phyloP scores from a whole-genome alignment of 805 yeast genomes.

The Wickerhamomyces ciferrii region DNA sequence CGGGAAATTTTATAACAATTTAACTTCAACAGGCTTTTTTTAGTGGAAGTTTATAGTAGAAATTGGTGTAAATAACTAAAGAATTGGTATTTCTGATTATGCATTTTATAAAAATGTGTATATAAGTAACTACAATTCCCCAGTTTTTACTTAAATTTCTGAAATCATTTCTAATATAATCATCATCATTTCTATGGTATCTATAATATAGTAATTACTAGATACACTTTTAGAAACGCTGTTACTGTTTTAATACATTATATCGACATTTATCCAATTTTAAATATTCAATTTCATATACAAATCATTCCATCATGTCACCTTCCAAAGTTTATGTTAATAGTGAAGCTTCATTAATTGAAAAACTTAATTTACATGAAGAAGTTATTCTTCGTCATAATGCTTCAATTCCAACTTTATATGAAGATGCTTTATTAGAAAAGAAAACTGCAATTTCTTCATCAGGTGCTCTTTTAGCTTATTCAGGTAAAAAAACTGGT shows the following conservation, averaged over 20 bases:
- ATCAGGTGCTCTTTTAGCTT: constrained; percentile 93
- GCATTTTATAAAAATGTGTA: not conserved
- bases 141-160: not conserved
- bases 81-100: not conserved
- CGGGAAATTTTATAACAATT: not conserved
- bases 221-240: not conserved
- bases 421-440: constrained; percentile 92
- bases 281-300: not conserved
- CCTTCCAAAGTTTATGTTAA: constrained; percentile 19
- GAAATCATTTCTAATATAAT: not conserved
- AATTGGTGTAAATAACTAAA: not conserved
- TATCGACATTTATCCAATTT: not conserved
- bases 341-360: constrained; percentile 16
- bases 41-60: too few species aligned
- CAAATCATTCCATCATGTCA: constrained; percentile 13
- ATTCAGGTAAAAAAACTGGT: constrained; percentile 94
- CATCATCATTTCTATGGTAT: not conserved
- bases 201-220: not conserved
- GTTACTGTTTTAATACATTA: not conserved
- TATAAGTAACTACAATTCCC: not conserved
- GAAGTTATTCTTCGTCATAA: constrained; percentile 79
- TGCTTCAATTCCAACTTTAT: constrained; percentile 86
- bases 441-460: constrained; percentile 87
- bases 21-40: too few species aligned
- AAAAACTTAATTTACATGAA: constrained; percentile 42